Conservation (phyloP, 2,329 filamentous ascomycete genomes). For the Monilinia aucupariae region DNA sequence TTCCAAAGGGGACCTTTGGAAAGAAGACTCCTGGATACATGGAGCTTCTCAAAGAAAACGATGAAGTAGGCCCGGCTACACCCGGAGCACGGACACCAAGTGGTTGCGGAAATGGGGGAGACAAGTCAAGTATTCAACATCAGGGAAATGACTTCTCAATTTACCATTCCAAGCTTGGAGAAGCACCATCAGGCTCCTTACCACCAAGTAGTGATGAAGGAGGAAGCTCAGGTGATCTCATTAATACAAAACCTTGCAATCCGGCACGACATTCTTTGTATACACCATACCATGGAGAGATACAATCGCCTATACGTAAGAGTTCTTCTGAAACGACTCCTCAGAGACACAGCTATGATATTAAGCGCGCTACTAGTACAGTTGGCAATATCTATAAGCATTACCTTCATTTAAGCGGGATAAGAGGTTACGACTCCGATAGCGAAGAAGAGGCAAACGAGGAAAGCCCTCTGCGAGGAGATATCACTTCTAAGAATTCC, state of each 20-base stretch:
- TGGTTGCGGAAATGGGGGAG: neutral
- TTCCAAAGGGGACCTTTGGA: conserved; percentile 1
- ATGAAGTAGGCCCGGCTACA: neutral
- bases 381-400: conserved; percentile 31
- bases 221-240: conserved; percentile 5
- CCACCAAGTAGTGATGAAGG: conserved; percentile 10
- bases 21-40: neutral
- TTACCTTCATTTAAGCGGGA: conserved; percentile 21
- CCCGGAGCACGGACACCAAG: neutral
- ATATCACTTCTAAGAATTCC: neutral
- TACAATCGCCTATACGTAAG: conserved; percentile 14
- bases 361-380: conserved; percentile 27
- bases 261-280: conserved; percentile 11
- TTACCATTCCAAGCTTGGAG: conserved; percentile 15
- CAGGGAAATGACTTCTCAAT: conserved; percentile 10
- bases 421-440: conserved; percentile 5
- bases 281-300: conserved; percentile 4
- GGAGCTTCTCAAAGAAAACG: neutral
- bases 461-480: conserved; percentile 7
- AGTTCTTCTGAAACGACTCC: conserved; percentile 15
- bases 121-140: neutral
- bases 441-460: conserved; percentile 16
- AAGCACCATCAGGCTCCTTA: conserved; percentile 15
- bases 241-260: neutral
- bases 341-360: conserved; percentile 15